Evolutionary conservation across 78 protist species (phyloP), one percentile per base, ranked within the genome.

Genomic region (Mastigamoeba balamuthi): DNA sequence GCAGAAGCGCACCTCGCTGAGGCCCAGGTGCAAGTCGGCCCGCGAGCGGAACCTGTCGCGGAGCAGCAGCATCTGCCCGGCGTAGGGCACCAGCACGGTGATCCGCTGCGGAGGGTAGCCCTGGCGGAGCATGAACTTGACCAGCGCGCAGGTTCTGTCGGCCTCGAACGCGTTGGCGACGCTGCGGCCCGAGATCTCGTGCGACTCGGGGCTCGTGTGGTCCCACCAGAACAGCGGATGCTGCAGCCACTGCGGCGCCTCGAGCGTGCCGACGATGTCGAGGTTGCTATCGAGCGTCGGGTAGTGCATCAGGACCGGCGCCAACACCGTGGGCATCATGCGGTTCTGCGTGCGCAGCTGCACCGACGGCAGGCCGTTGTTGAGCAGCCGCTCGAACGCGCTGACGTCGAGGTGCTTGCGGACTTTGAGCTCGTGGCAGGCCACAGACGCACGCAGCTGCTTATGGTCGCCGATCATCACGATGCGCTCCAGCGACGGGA

Each of bases 401-500:
- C 86, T 78, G 28, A 72, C 30, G 69, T 67, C 64, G 7, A 71
- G 37, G 23, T 25, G 33, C 27, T 28, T 10, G 36, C 17, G 17
- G 17, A 64, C 9, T 6, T 72, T 58, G 30, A 77, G 29, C 17
- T 6, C 28, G 52, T 29, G 3, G 8, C 39, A 6, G 27, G 2
- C 1, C 29, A 77, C 75, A 6, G 72, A 67, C 1, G 89, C 88
- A 7, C 78, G 40, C 39, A 87, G 85, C 58, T 87, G 92, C 72
- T 74, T 4, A 39, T 87, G 84, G 70, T 87, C 92, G 10, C 92
- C 92, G 64, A 87, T 75, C 69, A 84, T 33, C 27, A 79, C 27
- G 10, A 87, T 30, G 40, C 42, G 83, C 36, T 42, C 10, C 41
- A 72, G 2, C 8, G 40, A 37, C 30, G 48, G 40, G 23, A 3